phyloP scores from a whole-genome alignment of 163 green algal species.

The Smithsoniella earleae region DNA sequence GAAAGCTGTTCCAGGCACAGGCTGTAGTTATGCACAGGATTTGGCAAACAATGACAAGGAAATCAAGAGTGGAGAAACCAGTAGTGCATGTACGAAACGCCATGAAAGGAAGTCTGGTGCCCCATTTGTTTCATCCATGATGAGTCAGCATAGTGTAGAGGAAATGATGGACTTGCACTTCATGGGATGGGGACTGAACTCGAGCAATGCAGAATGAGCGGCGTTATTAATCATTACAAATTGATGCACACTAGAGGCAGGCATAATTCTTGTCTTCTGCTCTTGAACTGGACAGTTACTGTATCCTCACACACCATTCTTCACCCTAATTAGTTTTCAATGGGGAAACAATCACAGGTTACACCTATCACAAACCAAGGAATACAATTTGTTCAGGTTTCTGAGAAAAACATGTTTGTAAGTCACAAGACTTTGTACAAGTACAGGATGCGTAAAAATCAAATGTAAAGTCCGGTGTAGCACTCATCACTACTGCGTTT shows the following conservation, averaged over 20 bases:
- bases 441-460: neutral
- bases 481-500: too few relatives aligned
- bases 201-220: neutral
- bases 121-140: too few relatives aligned
- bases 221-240: too few relatives aligned
- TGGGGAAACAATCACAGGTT: too few relatives aligned
- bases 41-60: too few relatives aligned
- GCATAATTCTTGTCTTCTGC: neutral
- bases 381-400: neutral
- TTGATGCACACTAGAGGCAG: neutral
- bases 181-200: neutral
- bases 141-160: neutral
- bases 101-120: too few relatives aligned
- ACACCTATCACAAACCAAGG: neutral
- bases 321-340: neutral
- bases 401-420: neutral
- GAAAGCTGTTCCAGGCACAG: too few relatives aligned
- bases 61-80: too few relatives aligned
- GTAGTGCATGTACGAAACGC: too few relatives aligned
- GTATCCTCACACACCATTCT: neutral
- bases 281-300: neutral
- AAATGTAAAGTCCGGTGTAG: too few relatives aligned
- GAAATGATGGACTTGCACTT: neutral
- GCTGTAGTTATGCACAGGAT: too few relatives aligned
- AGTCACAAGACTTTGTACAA: neutral